phyloP scores from a whole-genome alignment of 1,284 basidiomycete genomes.

The Fereydounia khargensis region DNA sequence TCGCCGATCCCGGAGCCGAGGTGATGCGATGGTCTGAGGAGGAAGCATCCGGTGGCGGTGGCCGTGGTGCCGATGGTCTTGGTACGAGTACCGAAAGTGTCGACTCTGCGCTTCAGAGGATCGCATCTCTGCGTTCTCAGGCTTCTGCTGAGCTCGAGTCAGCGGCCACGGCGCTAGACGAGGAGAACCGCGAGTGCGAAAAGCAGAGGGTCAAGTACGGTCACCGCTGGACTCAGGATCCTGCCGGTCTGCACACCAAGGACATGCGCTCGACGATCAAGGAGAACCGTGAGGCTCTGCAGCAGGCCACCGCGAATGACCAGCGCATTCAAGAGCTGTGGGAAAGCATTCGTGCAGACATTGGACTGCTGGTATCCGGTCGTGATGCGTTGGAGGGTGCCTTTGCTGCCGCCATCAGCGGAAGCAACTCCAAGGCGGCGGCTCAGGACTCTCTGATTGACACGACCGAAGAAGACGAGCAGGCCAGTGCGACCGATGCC shows the following conservation, averaged over 20 bases:
- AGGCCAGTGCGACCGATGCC: slow-evolving; percentile 15
- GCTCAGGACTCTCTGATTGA: slow-evolving; percentile 35
- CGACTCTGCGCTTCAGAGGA: slow-evolving; percentile 24
- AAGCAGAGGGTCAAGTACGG: slow-evolving; percentile 70
- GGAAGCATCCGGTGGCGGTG: slow-evolving; percentile 65
- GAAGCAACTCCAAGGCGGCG: slow-evolving; percentile 2
- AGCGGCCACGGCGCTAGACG: slow-evolving; percentile 37
- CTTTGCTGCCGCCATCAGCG: slow-evolving; percentile 64
- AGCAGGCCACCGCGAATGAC: slow-evolving; percentile 77
- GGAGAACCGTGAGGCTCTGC: slow-evolving; percentile 71
- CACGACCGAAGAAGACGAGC: slow-evolving; percentile 34
- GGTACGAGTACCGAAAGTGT: slow-evolving; percentile 36
- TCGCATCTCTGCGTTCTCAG: slow-evolving; percentile 29
- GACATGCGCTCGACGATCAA: slow-evolving; percentile 76
- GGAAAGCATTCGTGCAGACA: slow-evolving; percentile 70
- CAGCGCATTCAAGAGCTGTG: slow-evolving; percentile 73
- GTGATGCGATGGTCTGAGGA: slow-evolving; percentile 73
- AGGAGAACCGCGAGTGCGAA: slow-evolving; percentile 59
- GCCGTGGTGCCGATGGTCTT: slow-evolving; percentile 67
- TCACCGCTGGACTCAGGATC: slow-evolving; percentile 85
- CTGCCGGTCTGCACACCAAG: slow-evolving; percentile 66
- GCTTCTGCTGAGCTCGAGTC: slow-evolving; percentile 28
- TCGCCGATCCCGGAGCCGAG: slow-evolving; percentile 68
- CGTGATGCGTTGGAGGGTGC: slow-evolving; percentile 68
- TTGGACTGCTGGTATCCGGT: slow-evolving; percentile 65